Evolutionary conservation across 176 grass and related monocot species (phyloP), one percentile per base, ranked within the genome.

Genomic region (Eleusine indica): DNA sequence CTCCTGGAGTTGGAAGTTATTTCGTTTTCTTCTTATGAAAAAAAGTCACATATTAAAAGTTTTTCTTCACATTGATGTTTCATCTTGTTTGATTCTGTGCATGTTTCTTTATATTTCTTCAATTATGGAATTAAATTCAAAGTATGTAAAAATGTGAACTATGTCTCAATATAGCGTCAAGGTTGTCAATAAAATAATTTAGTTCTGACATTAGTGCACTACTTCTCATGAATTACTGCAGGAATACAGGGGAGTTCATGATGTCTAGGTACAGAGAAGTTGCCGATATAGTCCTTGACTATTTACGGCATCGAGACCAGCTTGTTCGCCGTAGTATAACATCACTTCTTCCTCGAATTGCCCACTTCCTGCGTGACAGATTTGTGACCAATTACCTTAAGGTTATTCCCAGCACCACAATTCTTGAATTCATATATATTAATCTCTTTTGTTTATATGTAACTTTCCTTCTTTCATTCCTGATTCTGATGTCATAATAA

Each of bases 211-310:
- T 74, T 53, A 71, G 52, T 76, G 56, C 72, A 38, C 57, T 47
- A 15, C 68, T 66, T 89, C 38, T 75, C 54, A 70, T 79, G 61
- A 40, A 61, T 64, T 81, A 22, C 47, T 85, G 63, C 83, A 98
- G 96, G 89, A 98, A 98, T 82, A 98, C 96, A 4, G 96, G 96
- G 40, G 96, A 98, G 83, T 98, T 98, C 85, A 98, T 98, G 96
- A 98, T 98, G 96, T 98, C 96, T 53, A 93, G 96, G 70, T 98
- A 98, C 79, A 93, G 93, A 87, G 96, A 98, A 90, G 93, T 98
- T 73, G 96, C 96, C 49, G 96, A 98, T 90, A 98, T 98, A 77
- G 93, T 98, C 71, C 93, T 98, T 37, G 93, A 91, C 3, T 98
- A 98, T 83, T 85, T 98, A 52, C 88, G 91, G 70, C 96, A 98